Evolutionary conservation across 176 grass and related monocot species (phyloP).

Genomic region (Luzula sylvatica): DNA sequence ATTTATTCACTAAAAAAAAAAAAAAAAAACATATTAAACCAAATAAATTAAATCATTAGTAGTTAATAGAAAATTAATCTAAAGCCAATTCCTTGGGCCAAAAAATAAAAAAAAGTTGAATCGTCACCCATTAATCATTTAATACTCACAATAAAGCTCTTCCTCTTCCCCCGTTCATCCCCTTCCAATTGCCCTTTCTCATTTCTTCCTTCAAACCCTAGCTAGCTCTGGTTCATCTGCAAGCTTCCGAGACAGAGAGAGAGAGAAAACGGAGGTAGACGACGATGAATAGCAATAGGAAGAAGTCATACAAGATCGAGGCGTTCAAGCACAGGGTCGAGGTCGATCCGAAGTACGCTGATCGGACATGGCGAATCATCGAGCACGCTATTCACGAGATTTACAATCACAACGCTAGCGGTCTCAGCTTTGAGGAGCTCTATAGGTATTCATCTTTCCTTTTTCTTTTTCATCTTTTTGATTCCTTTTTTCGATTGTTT

Average conservation of each 20-base stretch:
- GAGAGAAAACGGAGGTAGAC: background rate
- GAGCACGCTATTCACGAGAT: conserved; percentile 89
- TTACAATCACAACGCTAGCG: conserved; percentile 54
- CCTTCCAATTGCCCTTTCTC: background rate
- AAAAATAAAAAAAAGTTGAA: background rate
- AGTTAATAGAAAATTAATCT: background rate
- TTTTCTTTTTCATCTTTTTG: conserved; percentile 1
- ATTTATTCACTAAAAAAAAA: background rate
- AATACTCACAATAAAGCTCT: conserved; percentile 8
- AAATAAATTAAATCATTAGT: too few species aligned
- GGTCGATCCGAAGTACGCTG: conserved; percentile 83
- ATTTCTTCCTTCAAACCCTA: conserved; percentile 9
- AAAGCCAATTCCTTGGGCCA: conserved; percentile 1
- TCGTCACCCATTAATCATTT: background rate
- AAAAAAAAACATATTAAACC: too few species aligned
- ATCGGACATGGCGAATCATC: conserved; percentile 72
- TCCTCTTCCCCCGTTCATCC: background rate
- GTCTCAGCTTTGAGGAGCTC: conserved; percentile 42
- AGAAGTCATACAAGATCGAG: conserved; percentile 48
- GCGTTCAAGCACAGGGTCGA: conserved; percentile 75
- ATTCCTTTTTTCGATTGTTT: background rate
- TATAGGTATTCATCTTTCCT: conserved; percentile 6
- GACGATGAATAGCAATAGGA: conserved; percentile 40
- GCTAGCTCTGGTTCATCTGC: conserved; percentile 17
- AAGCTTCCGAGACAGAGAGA: conserved; percentile 13